phyloP scores from a whole-genome alignment of 2,329 filamentous ascomycete genomes.

The Monilinia vaccinii-corymbosi region DNA sequence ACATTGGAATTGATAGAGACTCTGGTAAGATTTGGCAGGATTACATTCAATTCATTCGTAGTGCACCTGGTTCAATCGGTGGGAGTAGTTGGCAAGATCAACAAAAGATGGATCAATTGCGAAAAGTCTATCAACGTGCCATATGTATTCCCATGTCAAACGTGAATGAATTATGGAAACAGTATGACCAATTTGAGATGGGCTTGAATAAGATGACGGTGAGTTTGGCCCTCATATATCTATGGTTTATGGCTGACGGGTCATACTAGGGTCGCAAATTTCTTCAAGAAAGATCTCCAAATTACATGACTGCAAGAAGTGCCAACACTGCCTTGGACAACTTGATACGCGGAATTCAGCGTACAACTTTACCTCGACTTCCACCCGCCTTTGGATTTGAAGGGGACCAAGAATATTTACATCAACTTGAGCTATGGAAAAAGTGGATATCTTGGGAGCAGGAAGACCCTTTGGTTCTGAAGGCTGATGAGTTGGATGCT shows the following conservation, averaged over 20 bases:
- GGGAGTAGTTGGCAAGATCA: slow-evolving; percentile 91
- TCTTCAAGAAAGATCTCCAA: slow-evolving; percentile 81
- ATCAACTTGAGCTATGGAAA: slow-evolving; percentile 85
- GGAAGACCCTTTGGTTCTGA: slow-evolving; percentile 78
- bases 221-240: slow-evolving; percentile 29
- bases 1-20: slow-evolving; percentile 85
- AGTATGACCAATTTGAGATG: slow-evolving; percentile 96
- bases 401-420: slow-evolving; percentile 72
- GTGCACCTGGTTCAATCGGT: slow-evolving; percentile 74
- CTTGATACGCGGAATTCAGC: slow-evolving; percentile 65
- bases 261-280: slow-evolving; percentile 74
- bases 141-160: slow-evolving; percentile 79
- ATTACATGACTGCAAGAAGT: slow-evolving; percentile 93
- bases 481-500: slow-evolving; percentile 65
- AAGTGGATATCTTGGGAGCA: slow-evolving; percentile 95
- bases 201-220: slow-evolving; percentile 85
- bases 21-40: slow-evolving; percentile 87
- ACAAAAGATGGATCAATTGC: slow-evolving; percentile 91
- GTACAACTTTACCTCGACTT: slow-evolving; percentile 69
- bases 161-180: slow-evolving; percentile 84
- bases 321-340: slow-evolving; percentile 88
- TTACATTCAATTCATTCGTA: slow-evolving; percentile 88
- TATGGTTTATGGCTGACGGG: slow-evolving; percentile 14
- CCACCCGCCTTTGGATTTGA: slow-evolving; percentile 81
- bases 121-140: slow-evolving; percentile 86